These are phyloP conservation scores for Solanum chiquidenum DNA, from an alignment of 257 asterid species.

Conservation along the genomic window DNA sequence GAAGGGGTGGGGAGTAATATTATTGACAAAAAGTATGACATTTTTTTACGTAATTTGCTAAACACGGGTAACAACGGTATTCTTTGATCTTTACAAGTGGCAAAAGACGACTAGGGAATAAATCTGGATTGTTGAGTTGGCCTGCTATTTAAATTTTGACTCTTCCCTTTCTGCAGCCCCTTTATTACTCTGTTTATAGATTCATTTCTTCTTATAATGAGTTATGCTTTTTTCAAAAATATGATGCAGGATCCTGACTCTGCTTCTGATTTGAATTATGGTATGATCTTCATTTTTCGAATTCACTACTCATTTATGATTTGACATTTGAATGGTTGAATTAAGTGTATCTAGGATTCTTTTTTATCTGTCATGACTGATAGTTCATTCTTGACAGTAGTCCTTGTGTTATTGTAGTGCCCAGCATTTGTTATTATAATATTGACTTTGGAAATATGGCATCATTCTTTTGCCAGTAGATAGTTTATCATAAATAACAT, in stretches of 20 bases:
- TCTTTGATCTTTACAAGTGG: neutral
- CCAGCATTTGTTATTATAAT: neutral
- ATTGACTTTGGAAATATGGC: neutral
- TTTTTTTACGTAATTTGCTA: neutral
- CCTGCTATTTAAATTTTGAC: neutral
- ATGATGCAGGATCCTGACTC: constrained; percentile 49
- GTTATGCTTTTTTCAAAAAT: constrained; percentile 1
- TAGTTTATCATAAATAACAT: neutral
- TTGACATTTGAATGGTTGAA: neutral
- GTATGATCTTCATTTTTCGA: constrained; percentile 23
- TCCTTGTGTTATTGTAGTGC: neutral
- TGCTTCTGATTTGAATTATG: constrained; percentile 42
- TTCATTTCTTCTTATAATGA: neutral
- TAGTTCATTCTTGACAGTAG: neutral
- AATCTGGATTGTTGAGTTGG: neutral
- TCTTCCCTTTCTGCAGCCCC: neutral
- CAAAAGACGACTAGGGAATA: neutral
- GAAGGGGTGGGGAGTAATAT: neutral
- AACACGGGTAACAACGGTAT: neutral
- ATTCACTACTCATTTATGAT: neutral
- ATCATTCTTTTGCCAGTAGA: neutral
- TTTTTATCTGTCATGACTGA: neutral
- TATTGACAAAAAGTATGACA: neutral
- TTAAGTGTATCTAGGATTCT: neutral
- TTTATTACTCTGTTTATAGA: neutral